A percentile compares a stretch with the other conserved stretches of the same genome.
These are phyloP conservation scores for Gloeopeniophorella convolvens DNA, from an alignment of 768 basidiomycete species.

Conservation along the genomic window DNA sequence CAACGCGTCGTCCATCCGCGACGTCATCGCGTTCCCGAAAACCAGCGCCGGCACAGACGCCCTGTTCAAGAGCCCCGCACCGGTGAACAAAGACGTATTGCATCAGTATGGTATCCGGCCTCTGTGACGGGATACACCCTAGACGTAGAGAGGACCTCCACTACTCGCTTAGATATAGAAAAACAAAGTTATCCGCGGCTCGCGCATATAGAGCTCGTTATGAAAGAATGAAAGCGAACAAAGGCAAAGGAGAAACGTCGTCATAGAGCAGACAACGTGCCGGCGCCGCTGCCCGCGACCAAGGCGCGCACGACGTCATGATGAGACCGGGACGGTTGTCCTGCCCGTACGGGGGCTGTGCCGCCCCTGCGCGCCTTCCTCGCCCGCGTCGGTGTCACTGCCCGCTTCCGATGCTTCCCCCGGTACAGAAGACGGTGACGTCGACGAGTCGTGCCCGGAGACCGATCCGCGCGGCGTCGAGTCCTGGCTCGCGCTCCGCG, in stretches of 20 bases:
- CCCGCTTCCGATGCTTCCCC: too few relatives aligned
- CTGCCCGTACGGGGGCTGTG: conserved; percentile 29
- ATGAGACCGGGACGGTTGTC: conserved; percentile 22
- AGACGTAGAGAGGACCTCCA: conserved; percentile 6
- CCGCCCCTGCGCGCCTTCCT: conserved; percentile 24
- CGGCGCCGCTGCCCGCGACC: too few relatives aligned
- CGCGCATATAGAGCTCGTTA: too few relatives aligned
- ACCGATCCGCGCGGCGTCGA: conserved; percentile 42
- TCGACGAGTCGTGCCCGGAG: conserved; percentile 24
- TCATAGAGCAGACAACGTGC: neutral
- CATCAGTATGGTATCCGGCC: conserved; percentile 57
- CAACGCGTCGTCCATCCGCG: conserved; percentile 79
- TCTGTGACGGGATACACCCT: conserved; percentile 7
- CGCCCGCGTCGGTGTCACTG: conserved; percentile 19
- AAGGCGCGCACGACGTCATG: conserved; percentile 17
- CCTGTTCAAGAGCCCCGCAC: conserved; percentile 83
- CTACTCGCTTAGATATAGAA: neutral
- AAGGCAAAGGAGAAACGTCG: neutral
- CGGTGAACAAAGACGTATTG: conserved; percentile 44
- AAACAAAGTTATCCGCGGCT: neutral
- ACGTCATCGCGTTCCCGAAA: conserved; percentile 97
- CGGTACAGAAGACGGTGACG: too few relatives aligned
- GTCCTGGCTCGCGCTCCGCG: conserved; percentile 33
- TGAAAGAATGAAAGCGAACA: neutral
- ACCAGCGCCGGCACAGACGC: conserved; percentile 76